Evolutionary conservation across 2,329 filamentous ascomycete species (phyloP), one percentile per base, ranked within the genome.

Genomic region (Gaeumannomyces tritici): DNA sequence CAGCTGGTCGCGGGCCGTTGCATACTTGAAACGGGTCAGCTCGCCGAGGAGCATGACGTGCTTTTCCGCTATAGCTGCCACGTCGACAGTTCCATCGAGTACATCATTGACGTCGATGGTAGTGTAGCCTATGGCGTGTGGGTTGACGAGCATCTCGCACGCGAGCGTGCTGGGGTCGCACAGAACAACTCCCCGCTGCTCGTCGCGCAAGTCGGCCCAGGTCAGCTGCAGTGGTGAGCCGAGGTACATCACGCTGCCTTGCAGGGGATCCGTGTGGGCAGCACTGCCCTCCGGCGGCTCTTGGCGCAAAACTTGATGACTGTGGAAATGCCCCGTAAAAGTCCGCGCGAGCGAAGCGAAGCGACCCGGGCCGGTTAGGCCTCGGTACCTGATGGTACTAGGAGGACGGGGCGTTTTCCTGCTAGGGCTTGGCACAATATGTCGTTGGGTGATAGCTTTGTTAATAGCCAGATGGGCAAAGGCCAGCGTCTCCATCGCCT

Each of bases 311-410:
- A 67, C 69, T 62, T 73, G 72, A 57, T 71, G 70, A 47, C 67
- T 70, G 64, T 73, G 71, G 55, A 73, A 73, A 59, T 73, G 71
- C 0, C 71, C 71, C 2, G 71, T 73, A 55, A 72, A 73, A 11
- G 71, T 73, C 60, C 70, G 69, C 11, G 71, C 71, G 21, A 73
- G 64, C 33, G 65, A 28, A 24, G 66, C 64, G 61, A 73, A 73
- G 55, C 64, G 59, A 35, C 64, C 63, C 0, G 69, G 68, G 18
- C 70, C 67, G 18, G 68, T 71, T 13, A 71, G 60, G 21, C 71
- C 71, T 5, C 58, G 64, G 62, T 73, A 71, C 13, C 64, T 67
- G 27, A 67, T 15, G 27, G n/a, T n/a, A n/a, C n/a, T n/a, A n/a
- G 71, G 62, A n/a, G 21, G 18, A 7, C 18, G 21, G 21, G 42